A percentile compares a stretch with the other conserved stretches of the same genome.
Conservation (phyloP, 352 stramenopile species). For the Elongisporangium anandrum region DNA sequence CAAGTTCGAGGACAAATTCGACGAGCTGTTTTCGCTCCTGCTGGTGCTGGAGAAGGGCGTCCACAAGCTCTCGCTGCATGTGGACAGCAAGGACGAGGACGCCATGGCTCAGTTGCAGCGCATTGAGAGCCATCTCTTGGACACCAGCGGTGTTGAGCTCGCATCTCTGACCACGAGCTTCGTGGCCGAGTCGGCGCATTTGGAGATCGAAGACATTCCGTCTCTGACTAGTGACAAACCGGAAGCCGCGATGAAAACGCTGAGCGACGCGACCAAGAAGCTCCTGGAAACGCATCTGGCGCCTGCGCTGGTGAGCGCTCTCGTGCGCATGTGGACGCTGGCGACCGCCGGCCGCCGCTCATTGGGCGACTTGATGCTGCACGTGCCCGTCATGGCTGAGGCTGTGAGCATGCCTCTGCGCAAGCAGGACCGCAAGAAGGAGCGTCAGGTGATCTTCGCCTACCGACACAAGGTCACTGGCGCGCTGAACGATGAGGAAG, state of each 20-base stretch:
- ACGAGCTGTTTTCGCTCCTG: conserved; percentile 49
- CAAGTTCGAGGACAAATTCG: conserved; percentile 74
- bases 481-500: conserved; percentile 22
- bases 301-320: conserved; percentile 33
- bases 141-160: conserved; percentile 46
- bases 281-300: conserved; percentile 52
- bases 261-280: conserved; percentile 68
- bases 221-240: conserved; percentile 13
- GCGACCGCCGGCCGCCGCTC: conserved; percentile 51
- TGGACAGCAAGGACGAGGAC: conserved; percentile 38
- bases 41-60: conserved; percentile 58
- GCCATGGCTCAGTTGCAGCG: conserved; percentile 43
- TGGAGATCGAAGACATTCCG: conserved; percentile 53
- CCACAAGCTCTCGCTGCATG: conserved; percentile 60
- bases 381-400: conserved; percentile 50
- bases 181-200: conserved; percentile 49
- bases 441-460: conserved; percentile 63
- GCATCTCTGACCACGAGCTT: conserved; percentile 59
- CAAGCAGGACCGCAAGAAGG: conserved; percentile 82
- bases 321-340: conserved; percentile 71
- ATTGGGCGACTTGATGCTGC: conserved; percentile 52
- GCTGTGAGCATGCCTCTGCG: conserved; percentile 70
- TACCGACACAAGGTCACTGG: conserved; percentile 33
- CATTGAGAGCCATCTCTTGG: conserved; percentile 50
- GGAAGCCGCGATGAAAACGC: conserved; percentile 13